Evolutionary conservation across 768 basidiomycete genomes (phyloP).

Genomic region (Suillus luteus): DNA sequence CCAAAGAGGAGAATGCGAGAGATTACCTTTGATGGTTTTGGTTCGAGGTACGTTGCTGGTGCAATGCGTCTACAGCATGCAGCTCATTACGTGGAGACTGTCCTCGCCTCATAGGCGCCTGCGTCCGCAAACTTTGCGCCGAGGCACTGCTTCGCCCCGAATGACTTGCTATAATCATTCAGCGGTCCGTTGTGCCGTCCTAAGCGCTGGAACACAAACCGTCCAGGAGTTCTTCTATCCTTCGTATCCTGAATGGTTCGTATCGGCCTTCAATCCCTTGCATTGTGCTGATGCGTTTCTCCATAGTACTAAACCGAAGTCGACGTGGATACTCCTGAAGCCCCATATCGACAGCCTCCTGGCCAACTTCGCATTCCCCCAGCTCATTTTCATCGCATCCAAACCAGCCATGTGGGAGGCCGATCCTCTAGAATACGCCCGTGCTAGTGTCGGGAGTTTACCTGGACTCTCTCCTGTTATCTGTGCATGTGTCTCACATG

Average conservation of each 20-base stretch:
- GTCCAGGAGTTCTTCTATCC: too few relatives aligned
- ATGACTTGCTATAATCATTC: too few relatives aligned
- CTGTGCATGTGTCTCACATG: constrained; percentile 1
- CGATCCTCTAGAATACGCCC: constrained; percentile 85
- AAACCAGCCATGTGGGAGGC: constrained; percentile 71
- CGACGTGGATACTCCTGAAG: constrained; percentile 87
- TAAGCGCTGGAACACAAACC: too few relatives aligned
- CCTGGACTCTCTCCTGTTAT: background rate
- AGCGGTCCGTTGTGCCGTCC: too few relatives aligned
- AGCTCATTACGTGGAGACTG: too few relatives aligned
- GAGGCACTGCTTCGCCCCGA: too few relatives aligned
- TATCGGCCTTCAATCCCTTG: background rate
- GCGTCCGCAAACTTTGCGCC: background rate
- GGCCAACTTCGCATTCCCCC: constrained; percentile 84
- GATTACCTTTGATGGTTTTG: too few relatives aligned
- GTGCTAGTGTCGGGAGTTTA: constrained; percentile 62
- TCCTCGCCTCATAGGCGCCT: background rate
- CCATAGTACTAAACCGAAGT: constrained; percentile 83
- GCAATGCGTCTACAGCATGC: too few relatives aligned
- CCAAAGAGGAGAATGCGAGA: too few relatives aligned
- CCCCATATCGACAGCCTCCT: constrained; percentile 80
- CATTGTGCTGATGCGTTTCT: constrained; percentile 18
- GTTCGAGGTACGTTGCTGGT: too few relatives aligned
- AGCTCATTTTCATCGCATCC: constrained; percentile 73
- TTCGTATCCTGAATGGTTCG: constrained; percentile 65